These are phyloP conservation scores for Pythium guiyangense DNA, from an alignment of 352 stramenopile species.

Conservation along the genomic window DNA sequence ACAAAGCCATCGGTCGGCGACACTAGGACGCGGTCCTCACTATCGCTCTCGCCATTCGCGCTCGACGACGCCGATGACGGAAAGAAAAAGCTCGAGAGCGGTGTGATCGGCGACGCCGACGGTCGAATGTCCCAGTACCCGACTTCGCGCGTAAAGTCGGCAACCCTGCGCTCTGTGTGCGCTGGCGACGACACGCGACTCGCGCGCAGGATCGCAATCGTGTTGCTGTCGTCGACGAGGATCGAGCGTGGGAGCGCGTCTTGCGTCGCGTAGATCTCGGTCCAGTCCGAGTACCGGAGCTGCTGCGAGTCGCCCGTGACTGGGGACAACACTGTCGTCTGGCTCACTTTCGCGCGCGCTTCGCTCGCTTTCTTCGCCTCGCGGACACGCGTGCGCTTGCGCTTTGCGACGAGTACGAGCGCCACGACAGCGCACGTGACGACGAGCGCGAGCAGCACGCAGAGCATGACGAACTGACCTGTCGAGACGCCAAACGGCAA, in stretches of 20 bases:
- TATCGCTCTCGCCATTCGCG: constrained; percentile 3
- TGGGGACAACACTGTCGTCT: constrained; percentile 9
- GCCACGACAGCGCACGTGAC: constrained; percentile 14
- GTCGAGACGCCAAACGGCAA: constrained; percentile 14
- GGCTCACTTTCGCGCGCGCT: constrained; percentile 9
- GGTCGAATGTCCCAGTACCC: constrained; percentile 41
- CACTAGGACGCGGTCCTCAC: neutral
- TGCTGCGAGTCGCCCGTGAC: constrained; percentile 19
- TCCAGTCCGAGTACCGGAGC: constrained; percentile 38
- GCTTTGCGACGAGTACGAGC: constrained; percentile 13
- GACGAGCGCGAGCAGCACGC: constrained; percentile 17
- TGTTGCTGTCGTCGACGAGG: constrained; percentile 32
- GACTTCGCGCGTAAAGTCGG: constrained; percentile 46
- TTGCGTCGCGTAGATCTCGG: constrained; percentile 36
- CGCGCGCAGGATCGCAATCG: constrained; percentile 42
- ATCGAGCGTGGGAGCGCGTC: constrained; percentile 30
- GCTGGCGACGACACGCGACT: constrained; percentile 32
- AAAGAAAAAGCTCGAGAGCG: constrained; percentile 35
- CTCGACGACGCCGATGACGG: constrained; percentile 8
- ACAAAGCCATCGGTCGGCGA: constrained; percentile 37
- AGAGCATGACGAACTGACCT: constrained; percentile 22
- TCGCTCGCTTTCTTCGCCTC: constrained; percentile 2
- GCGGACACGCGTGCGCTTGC: constrained; percentile 5
- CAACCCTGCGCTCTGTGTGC: constrained; percentile 24
- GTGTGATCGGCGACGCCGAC: constrained; percentile 47